Conservation (phyloP, 2,329 filamentous ascomycete species). For the Colletotrichum phormii region DNA sequence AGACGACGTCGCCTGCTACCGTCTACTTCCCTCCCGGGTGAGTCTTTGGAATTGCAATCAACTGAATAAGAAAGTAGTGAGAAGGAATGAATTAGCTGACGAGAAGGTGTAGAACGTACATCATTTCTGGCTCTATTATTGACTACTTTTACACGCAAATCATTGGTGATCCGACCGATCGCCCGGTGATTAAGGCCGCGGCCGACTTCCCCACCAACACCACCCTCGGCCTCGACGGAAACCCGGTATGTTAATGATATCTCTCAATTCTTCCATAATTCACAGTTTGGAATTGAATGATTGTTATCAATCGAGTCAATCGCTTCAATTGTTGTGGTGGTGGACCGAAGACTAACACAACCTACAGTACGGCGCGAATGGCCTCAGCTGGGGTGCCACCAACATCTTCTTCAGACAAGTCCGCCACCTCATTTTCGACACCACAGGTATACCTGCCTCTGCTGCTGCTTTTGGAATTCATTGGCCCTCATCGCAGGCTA, state of each 20-base stretch:
- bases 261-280: background rate
- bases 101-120: conserved; percentile 64
- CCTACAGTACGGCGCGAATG: conserved; percentile 50
- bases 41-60: background rate
- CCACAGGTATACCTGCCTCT: conserved; percentile 60
- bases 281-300: background rate
- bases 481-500: conserved; percentile 76
- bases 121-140: conserved; percentile 76
- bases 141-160: conserved; percentile 86
- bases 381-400: conserved; percentile 63
- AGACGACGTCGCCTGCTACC: conserved; percentile 53
- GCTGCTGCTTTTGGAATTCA: conserved; percentile 67
- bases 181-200: conserved; percentile 67
- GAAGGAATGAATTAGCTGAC: background rate
- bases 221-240: conserved; percentile 58
- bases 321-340: background rate
- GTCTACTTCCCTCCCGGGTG: conserved; percentile 53
- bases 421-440: conserved; percentile 67
- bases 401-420: conserved; percentile 71
- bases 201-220: conserved; percentile 54
- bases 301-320: background rate
- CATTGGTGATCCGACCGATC: conserved; percentile 74
- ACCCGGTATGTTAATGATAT: conserved; percentile 37
- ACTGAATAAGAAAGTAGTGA: background rate
- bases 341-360: background rate